A percentile compares a stretch with the other conserved stretches of the same genome.
Conservation (phyloP, 371 early-diverging fungal genomes). For the Mortierella sp. region DNA sequence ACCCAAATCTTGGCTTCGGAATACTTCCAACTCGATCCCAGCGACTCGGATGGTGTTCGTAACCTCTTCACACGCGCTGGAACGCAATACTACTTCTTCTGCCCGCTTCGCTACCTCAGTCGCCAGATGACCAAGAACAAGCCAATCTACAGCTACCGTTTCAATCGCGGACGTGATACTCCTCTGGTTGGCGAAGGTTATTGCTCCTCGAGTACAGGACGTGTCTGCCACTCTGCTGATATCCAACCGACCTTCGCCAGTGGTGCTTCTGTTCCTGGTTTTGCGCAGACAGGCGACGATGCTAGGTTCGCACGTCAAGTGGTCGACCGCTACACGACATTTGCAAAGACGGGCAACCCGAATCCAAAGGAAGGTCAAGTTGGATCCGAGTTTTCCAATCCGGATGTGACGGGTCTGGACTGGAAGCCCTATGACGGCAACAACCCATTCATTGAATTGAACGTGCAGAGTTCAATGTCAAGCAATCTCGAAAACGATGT, state of each 20-base stretch:
- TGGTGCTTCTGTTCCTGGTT: slow-evolving; percentile 29
- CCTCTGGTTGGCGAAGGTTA: slow-evolving; percentile 34
- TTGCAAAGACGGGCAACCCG: slow-evolving; percentile 41
- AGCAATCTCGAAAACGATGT: slow-evolving; percentile 20
- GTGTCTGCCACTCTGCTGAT: slow-evolving; percentile 40
- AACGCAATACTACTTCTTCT: slow-evolving; percentile 35
- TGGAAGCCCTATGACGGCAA: slow-evolving; percentile 22
- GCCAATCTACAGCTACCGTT: slow-evolving; percentile 32
- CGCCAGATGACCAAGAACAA: slow-evolving; percentile 35
- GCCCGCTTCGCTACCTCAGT: slow-evolving; percentile 44
- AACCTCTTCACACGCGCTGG: slow-evolving; percentile 31
- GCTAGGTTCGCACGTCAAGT: slow-evolving; percentile 41
- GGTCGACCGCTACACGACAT: slow-evolving; percentile 40
- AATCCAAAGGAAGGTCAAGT: slow-evolving; percentile 20
- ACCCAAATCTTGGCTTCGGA: slow-evolving; percentile 11
- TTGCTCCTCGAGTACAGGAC: slow-evolving; percentile 33
- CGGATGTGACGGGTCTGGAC: slow-evolving; percentile 30
- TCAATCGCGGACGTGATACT: slow-evolving; percentile 43
- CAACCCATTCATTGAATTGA: slow-evolving; percentile 33
- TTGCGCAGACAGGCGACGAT: slow-evolving; percentile 39
- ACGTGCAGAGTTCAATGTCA: slow-evolving; percentile 25
- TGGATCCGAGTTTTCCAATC: slow-evolving; percentile 22
- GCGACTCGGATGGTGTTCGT: slow-evolving; percentile 32
- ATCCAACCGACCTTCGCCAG: slow-evolving; percentile 43
- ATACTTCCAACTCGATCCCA: slow-evolving; percentile 9